Percentiles rank a stretch among this genome's conserved stretches.
Conservation (phyloP, 176 grass and related monocot genomes). For the Phyllostachys edulis region DNA sequence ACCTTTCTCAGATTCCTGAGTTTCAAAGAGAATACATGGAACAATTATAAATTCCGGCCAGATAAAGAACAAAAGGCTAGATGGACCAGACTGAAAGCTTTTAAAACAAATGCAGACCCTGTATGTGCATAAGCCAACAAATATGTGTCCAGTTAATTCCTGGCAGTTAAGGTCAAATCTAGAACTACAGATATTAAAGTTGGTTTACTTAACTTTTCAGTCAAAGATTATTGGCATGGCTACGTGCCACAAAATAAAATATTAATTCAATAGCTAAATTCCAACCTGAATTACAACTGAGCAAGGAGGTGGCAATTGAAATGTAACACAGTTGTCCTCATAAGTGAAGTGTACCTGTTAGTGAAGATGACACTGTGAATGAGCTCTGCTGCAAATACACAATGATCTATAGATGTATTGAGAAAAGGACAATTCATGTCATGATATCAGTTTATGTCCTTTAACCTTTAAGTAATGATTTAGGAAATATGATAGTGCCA, state of each 20-base stretch:
- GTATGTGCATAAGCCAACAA: background rate
- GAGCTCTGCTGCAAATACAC: background rate
- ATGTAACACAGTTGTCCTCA: conserved; percentile 38
- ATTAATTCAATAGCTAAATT: conserved; percentile 13
- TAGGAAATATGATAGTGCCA: background rate
- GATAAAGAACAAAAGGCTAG: background rate
- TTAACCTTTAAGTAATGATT: background rate
- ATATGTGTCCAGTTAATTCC: background rate
- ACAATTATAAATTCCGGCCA: background rate
- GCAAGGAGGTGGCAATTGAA: conserved; percentile 66
- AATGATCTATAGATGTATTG: background rate
- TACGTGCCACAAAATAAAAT: background rate
- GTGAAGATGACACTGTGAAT: conserved; percentile 9
- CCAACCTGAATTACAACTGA: conserved; percentile 70
- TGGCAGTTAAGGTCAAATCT: background rate
- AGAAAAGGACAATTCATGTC: conserved; percentile 6
- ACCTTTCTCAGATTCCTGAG: conserved; percentile 64
- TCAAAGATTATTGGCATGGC: conserved; percentile 1
- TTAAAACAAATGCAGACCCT: background rate
- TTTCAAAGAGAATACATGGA: conserved; percentile 23
- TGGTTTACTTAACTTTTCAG: background rate
- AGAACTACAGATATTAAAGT: background rate
- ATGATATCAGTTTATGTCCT: background rate
- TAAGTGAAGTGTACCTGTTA: conserved; percentile 56
- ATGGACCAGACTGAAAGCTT: background rate